phyloP scores from a whole-genome alignment of 2,329 filamentous ascomycete species.

The Dothideomycetes sp. region DNA sequence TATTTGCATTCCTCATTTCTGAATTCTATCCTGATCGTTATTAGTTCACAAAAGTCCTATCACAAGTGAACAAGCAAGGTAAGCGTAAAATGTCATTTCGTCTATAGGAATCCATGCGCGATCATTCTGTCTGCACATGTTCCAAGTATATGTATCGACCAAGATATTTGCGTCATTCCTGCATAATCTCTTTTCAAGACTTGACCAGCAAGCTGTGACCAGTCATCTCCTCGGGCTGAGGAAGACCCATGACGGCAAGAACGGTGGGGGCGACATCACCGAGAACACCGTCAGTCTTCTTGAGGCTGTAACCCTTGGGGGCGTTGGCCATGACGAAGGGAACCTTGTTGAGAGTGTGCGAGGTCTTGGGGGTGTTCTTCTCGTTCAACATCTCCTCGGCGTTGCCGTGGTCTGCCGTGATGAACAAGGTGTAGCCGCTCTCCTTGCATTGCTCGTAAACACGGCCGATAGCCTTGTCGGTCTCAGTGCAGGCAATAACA shows the following conservation, averaged over 20 bases:
- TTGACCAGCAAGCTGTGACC: conserved; percentile 76
- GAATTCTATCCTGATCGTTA: too few species aligned
- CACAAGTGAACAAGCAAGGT: too few species aligned
- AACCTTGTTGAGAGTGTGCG: conserved; percentile 95
- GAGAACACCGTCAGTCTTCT: conserved; percentile 78
- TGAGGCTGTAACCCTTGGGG: conserved; percentile 76
- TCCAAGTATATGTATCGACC: not conserved
- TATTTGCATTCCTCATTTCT: too few species aligned
- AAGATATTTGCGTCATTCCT: not conserved
- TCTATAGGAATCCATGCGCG: conserved; percentile 1
- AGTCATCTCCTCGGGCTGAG: conserved; percentile 86
- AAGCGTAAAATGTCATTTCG: conserved; percentile 4
- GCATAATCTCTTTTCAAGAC: conserved; percentile 34
- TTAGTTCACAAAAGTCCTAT: too few species aligned
- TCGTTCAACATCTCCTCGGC: conserved; percentile 98
- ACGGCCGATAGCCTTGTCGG: conserved; percentile 85
- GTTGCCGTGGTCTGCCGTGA: conserved; percentile 93
- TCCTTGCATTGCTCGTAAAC: conserved; percentile 93
- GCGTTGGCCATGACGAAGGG: conserved; percentile 98
- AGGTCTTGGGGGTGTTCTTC: conserved; percentile 94
- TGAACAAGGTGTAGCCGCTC: conserved; percentile 84
- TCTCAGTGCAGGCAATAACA: conserved; percentile 72
- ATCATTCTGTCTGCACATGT: conserved; percentile 4
- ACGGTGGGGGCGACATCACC: conserved; percentile 96
- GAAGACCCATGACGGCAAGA: conserved; percentile 80